These are phyloP conservation scores for Diaporthe sp. DNA, from an alignment of 2,329 filamentous ascomycete species.

Conservation along the genomic window DNA sequence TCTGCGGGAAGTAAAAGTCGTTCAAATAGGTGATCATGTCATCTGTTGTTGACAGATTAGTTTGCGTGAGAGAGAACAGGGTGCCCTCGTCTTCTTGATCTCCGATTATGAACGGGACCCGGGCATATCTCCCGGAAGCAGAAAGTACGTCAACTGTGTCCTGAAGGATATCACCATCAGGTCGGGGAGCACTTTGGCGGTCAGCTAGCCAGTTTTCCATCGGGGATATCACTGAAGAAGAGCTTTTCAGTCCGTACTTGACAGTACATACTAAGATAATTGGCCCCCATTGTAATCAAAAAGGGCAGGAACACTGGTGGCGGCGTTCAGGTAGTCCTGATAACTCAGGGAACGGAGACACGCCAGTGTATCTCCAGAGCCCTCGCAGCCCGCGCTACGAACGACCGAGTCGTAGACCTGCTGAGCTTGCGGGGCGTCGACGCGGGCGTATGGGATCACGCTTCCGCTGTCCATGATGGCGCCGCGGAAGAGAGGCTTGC, in stretches of 20 bases:
- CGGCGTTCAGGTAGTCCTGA: constrained; percentile 66
- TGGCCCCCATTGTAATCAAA: constrained; percentile 69
- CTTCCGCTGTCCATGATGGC: constrained; percentile 75
- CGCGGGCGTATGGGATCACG: constrained; percentile 61
- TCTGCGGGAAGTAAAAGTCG: constrained; percentile 62
- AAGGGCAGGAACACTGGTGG: constrained; percentile 69
- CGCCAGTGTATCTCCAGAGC: constrained; percentile 59
- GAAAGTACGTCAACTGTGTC: constrained; percentile 65
- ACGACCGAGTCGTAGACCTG: constrained; percentile 66
- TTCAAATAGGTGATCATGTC: constrained; percentile 67
- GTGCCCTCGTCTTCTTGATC: constrained; percentile 77
- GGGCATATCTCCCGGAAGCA: constrained; percentile 62
- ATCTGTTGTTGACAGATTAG: constrained; percentile 67
- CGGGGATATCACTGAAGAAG: too few species aligned
- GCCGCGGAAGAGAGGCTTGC: constrained; percentile 71
- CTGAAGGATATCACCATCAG: constrained; percentile 67
- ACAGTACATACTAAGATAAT: constrained; percentile 60
- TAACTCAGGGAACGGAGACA: constrained; percentile 69
- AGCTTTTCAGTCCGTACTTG: neutral
- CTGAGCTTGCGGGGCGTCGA: constrained; percentile 69
- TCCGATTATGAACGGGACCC: constrained; percentile 73
- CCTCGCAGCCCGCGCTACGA: constrained; percentile 64
- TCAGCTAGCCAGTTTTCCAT: neutral
- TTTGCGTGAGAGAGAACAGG: constrained; percentile 70
- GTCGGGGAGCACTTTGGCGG: constrained; percentile 61